A percentile compares a stretch with the other conserved stretches of the same genome.
Evolutionary conservation across 805 yeast genomes (phyloP).

Genomic region (Spathaspora arborariae): DNA sequence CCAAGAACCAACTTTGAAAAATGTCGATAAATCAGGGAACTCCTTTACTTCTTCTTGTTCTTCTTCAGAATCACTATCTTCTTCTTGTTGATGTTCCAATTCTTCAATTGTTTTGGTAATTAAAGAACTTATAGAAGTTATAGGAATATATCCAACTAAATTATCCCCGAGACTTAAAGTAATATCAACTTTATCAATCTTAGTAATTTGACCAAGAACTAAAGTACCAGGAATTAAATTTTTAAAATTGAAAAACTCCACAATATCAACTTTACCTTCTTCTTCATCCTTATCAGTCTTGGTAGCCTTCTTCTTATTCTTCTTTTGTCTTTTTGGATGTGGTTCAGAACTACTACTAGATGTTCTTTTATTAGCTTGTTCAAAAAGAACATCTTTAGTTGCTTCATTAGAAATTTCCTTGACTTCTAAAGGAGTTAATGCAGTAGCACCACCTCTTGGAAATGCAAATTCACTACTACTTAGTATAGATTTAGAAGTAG

Average conservation of each 20-base stretch:
- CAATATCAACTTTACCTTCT: constrained; percentile 28
- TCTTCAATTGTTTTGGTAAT: constrained; percentile 56
- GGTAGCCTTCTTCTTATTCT: constrained; percentile 21
- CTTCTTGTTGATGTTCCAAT: constrained; percentile 41
- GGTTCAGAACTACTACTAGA: constrained; percentile 18
- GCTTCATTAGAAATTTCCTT: constrained; percentile 93
- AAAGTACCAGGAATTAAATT: constrained; percentile 65
- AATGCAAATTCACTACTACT: constrained; percentile 57
- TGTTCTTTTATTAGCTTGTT: constrained; percentile 41
- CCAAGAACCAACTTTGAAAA: constrained; percentile 79
- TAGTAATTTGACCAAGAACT: constrained; percentile 72
- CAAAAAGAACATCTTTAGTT: constrained; percentile 79
- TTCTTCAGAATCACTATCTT: constrained; percentile 31
- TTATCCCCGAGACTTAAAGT: constrained; percentile 76
- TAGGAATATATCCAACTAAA: constrained; percentile 72
- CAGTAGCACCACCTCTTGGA: constrained; percentile 95
- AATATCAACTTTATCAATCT: constrained; percentile 60
- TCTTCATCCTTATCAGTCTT: constrained; percentile 14
- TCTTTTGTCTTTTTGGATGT: constrained; percentile 18
- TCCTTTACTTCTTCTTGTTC: constrained; percentile 22
- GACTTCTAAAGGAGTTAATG: constrained; percentile 82
- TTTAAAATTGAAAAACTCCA: constrained; percentile 56
- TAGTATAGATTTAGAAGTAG: constrained; percentile 23
- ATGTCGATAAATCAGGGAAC: constrained; percentile 52
- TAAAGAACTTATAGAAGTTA: constrained; percentile 66